Evolutionary conservation across 768 basidiomycete genomes (phyloP).

Genomic region (Termitomyces sp.): DNA sequence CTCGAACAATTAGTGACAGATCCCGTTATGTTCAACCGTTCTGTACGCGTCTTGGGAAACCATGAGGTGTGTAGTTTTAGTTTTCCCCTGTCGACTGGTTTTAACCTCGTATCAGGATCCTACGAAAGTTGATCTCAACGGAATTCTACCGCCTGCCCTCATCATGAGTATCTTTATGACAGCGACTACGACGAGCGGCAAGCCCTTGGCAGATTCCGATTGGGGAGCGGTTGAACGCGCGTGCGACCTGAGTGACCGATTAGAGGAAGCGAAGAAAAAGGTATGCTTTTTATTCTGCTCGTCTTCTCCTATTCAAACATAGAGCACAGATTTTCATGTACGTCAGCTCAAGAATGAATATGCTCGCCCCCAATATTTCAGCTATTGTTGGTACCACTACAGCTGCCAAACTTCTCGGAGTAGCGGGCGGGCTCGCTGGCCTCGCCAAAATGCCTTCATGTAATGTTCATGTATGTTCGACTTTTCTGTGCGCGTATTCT

Average conservation of each 20-base stretch:
- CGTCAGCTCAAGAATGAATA: slow-evolving; percentile 98
- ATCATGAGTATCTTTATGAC: slow-evolving; percentile 97
- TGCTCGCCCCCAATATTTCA: slow-evolving; percentile 96
- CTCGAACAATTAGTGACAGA: slow-evolving; percentile 93
- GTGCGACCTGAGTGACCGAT: slow-evolving; percentile 81
- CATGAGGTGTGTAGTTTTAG: slow-evolving; percentile 47
- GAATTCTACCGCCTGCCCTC: slow-evolving; percentile 80
- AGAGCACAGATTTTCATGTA: slow-evolving; percentile 86
- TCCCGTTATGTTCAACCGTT: slow-evolving; percentile 86
- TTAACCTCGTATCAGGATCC: slow-evolving; percentile 51
- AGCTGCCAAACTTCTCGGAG: slow-evolving; percentile 96
- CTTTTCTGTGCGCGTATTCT: not conserved
- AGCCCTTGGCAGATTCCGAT: slow-evolving; percentile 57
- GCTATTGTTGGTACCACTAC: slow-evolving; percentile 98
- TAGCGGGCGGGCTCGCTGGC: slow-evolving; percentile 88
- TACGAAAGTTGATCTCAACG: slow-evolving; percentile 77
- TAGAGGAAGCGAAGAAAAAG: slow-evolving; percentile 89
- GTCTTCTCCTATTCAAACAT: slow-evolving; percentile 2
- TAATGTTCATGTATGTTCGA: slow-evolving; percentile 79
- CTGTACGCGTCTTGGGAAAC: slow-evolving; percentile 87
- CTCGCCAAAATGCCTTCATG: slow-evolving; percentile 93
- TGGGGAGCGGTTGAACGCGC: slow-evolving; percentile 84
- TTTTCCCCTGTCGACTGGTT: not conserved
- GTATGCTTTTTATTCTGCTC: slow-evolving; percentile 28
- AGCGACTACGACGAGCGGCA: slow-evolving; percentile 85